Base-by-base conservation (phyloP, 2,329 filamentous ascomycete genomes). In the Harringtonia aguacate region DNA sequence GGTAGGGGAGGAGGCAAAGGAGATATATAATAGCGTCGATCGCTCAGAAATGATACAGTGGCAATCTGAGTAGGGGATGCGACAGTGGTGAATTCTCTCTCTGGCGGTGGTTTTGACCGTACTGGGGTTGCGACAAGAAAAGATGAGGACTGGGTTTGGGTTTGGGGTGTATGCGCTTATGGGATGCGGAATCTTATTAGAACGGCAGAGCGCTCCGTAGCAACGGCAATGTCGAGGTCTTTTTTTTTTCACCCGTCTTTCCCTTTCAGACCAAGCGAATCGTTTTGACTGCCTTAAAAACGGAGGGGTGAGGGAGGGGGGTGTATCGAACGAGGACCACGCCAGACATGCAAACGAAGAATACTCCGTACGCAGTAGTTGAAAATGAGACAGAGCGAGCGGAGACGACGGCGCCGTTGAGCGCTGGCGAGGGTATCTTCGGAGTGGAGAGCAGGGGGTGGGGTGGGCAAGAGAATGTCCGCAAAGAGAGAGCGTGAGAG, bases 171-270 rank as follows among this genome's bases (percentile, higher is more conserved):
- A 17, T 21, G 34, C 24, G 34, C 21, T 4, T 38, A 39, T 41
- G 42, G 22, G 20, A 38, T 41, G 33, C 17, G 33, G 22, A 17
- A 31, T 18, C 22, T 30, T 37, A 29, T 38, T 33, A 17, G 15
- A 37, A 22, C 15, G 30, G n/a, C 14, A 31, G 20, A 17, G 34
- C 6, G 10, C 24, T n/a, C 27, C 36, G 31, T 9, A 36, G 30
- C 31, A 42, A 31, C 22, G 14, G 31, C n/a, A 24, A 17, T 6
- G 22, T 18, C 22, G 31, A 35, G 34, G 33, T 29, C 29, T 43
- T 43, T 43, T 29, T n/a, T 39, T 43, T 45, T 39, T 35, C 39
- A 44, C 45, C 47, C 40, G 46, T 38, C 34, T 45, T 46, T 38
- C 30, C 13, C 27, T 36, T 36, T 37, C 27, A 17, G 28, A 13